Evolutionary conservation across 345 rosid genomes (phyloP), one percentile per base, ranked within the genome.

Genomic region (Theobroma cacao): DNA sequence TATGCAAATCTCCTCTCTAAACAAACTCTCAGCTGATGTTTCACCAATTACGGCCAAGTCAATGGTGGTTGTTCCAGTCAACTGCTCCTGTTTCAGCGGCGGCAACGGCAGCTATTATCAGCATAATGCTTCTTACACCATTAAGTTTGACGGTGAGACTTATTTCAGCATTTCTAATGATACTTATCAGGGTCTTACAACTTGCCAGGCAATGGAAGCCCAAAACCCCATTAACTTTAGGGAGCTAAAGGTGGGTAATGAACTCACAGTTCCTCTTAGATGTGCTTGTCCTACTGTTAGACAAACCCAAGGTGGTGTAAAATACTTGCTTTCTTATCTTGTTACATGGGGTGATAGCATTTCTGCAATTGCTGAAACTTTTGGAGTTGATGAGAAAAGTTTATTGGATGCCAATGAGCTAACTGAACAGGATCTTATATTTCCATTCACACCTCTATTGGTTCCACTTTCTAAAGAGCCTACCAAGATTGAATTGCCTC

Each of bases 181-280:
- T 72, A 93, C 96, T 8, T 95, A 91, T 84, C 98, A 95, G 76
- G 97, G 97, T 60, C 86, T 95, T 68, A 85, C 92, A 82, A 95
- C 97, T 40, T 95, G 99, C 87, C 99, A 91, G 85, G 90, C 98
- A 61, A 65, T 93, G 87, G 84, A 86, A 84, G 88, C 88, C 0
- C 93, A 93, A 59, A 95, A 95, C 48, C 76, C 84, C 15, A 84
- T 79, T 76, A 78, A 22, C 7, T 75, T 26, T 61, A 78, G 1
- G 30, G 45, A 76, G 28, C 84, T 93, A 31, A 0, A 15, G 3
- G 69, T 62, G 28, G 84, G 85, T 5, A 2, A 74, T 75, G 20
- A 43, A 15, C 84, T 93, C 17, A 58, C 68, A 3, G 93, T 86
- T 41, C 98, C 99, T 20, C 86, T 95, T 31, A 83, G 94, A 63